Evolutionary conservation across 306 rosid species (phyloP), one percentile per base, ranked within the genome.

Genomic region (Sophora flavescens): DNA sequence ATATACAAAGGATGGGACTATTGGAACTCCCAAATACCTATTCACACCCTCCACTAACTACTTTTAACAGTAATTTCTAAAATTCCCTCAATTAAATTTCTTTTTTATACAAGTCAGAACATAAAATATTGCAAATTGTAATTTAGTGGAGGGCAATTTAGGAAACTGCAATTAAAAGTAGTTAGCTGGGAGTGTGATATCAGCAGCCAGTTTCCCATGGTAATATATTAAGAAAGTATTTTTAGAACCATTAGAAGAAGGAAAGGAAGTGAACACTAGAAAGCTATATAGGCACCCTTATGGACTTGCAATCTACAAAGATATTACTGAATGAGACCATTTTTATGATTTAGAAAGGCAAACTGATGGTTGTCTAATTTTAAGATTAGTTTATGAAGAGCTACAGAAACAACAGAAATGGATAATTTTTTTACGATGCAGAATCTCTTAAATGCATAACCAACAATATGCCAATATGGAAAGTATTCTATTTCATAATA

Each of bases 1-100:
- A 72, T 41, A 36, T 22, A 80, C 36, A 41, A 69, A 62, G 72
- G 18, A 54, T n/a, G 42, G 45, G 32, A 45, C 74, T 33, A 76
- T 22, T 26, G 12, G 32, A 68, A 68, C 50, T 60, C 32, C 44
- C 35, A 14, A 32, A 18, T 14, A 3, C 13, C 53, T 16, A 66
- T 65, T 32, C 81, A 77, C 68, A 59, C 64, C 56, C 30, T 67
- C 64, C 47, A 68, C 16, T 14, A 51, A 66, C 51, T 76, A 32
- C 42, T 28, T 51, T 13, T 51, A 59, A 41, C 45, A 3, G 13
- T 54, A 50, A 74, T 80, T 58, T 59, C 65, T 67, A 58, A 67
- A 58, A 4, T n/a, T 53, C 32, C 41, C n/a, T 26, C 50, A n/a
- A 15, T 13, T 15, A 7, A 75, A 18, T 42, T 14, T 38, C 12